Evolutionary conservation across 2,329 filamentous ascomycete species (phyloP), one percentile per base, ranked within the genome.

Genomic region (Cylindrodendrum hubeiense): DNA sequence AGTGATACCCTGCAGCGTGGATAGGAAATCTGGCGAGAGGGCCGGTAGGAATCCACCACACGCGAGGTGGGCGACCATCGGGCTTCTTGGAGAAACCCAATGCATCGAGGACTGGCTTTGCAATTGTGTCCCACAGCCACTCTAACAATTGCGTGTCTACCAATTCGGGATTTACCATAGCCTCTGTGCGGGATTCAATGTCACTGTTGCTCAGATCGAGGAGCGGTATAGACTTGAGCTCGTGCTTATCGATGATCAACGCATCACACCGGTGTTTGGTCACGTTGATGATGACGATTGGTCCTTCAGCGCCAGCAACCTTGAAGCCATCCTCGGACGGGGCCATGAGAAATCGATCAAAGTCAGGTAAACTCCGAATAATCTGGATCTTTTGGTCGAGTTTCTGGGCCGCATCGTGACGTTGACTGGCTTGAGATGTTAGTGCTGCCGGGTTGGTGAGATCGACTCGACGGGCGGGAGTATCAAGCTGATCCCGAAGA

Each of bases 11-110:
- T 0, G 79, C 78, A 0, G 78, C 78, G 59, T 80, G 77, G 13
- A 80, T 43, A 5, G 78, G 78, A 28, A 80, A 71, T 13, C 62
- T 64, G 57, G 13, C 66, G 0, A 81, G 65, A 3, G 34, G 50
- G 1, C 78, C 79, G 0, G 76, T 80, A 2, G 73, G 71, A 60
- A 80, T 74, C 78, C 78, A 80, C 72, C 77, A 80, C 0, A 81
- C 52, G 34, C 67, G 79, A 19, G 75, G 74, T 74, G 68, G 75
- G 44, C 39, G 28, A 13, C 49, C 49, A 41, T 60, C 55, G 3
- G 21, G 37, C 37, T 65, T 5, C 19, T 70, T 5, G 70, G 50
- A 60, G 51, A 75, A 72, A 9, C 72, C 74, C 0, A 80, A n/a
- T 19, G 15, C 37, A 56, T 9, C 58, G 10, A 80, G 63, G 24